Evolutionary conservation across 495 filamentous ascomycete genomes (phyloP), one percentile per base, ranked within the genome.

Genomic region (Aspergillus wentii): DNA sequence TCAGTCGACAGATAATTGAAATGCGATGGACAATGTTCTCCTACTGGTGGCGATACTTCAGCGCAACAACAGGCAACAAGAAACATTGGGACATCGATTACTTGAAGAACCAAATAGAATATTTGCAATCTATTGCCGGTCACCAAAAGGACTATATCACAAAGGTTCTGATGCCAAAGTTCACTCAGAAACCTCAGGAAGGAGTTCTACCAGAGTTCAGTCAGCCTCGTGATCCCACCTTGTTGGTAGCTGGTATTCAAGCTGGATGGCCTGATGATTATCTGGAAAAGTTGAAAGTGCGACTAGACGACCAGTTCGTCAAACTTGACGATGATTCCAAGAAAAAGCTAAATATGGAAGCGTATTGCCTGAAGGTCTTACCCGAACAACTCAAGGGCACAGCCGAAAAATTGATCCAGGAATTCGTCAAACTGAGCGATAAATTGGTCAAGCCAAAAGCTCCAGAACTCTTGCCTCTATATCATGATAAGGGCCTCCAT

Each of bases 231-330:
- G 74, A 79, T 34, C 74, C 75, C 4, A 75, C 70, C 4, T 8
- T 78, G 1, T 41, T 68, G 0, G 33, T 78, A 3, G 62, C 54
- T 1, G 68, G 65, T 5, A 48, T 77, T 14, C 35, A 56, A 5
- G 38, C 59, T 2, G 68, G 66, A 5, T 78, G 71, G 72, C 60
- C 62, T 1, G 8, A 18, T 1, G 70, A 77, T 31, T 79, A 53
- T 39, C 37, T 62, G 2, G 59, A 73, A 2, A 48, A 40, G 0
- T 22, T 72, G 1, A 17, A 15, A 8, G 59, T 67, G 6, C 53
- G 67, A 4, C 28, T 71, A 2, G 36, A 47, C n/a, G 13, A 8
- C 4, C 54, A 75, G 43, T 27, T 56, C 1, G 38, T 46, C 27
- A n/a, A n/a, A n/a, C n/a, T n/a, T n/a, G n/a, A n/a, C n/a, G n/a